Percentiles rank a stretch among this genome's conserved stretches.
Conservation (phyloP, 208 protist genomes). For the Endotrypanum monterogeii region DNA sequence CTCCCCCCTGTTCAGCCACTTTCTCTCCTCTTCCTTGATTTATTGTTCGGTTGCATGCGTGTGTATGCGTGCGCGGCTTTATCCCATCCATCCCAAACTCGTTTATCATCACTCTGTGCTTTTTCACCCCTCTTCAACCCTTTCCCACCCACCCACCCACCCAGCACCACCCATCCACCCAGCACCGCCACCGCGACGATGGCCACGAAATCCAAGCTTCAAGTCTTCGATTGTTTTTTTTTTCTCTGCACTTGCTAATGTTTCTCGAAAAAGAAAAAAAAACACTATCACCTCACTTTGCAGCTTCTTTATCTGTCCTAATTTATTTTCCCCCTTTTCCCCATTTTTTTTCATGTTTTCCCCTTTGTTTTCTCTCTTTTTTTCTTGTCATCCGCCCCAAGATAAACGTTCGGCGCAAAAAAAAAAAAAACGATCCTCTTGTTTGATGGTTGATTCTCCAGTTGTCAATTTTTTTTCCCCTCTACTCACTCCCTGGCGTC, state of each 20-base stretch:
- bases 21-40: not conserved
- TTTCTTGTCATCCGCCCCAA: not conserved
- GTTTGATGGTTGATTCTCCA: not conserved
- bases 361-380: not conserved
- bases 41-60: slow-evolving; percentile 1
- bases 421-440: not conserved
- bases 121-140: not conserved
- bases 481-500: not conserved
- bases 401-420: not conserved
- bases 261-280: not conserved
- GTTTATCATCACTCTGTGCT: not conserved
- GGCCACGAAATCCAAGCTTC: no score
- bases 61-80: not conserved
- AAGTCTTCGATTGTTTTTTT: not conserved
- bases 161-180: no score
- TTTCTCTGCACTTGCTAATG: not conserved
- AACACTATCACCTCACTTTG: not conserved
- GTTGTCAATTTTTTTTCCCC: not conserved
- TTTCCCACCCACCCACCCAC: no score
- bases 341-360: not conserved
- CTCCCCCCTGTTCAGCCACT: not conserved
- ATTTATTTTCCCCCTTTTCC: not conserved
- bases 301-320: not conserved
- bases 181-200: no score
- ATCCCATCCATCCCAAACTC: not conserved